These are phyloP conservation scores for Scheffersomyces titani DNA, from an alignment of 1,139 yeast species.

Conservation along the genomic window DNA sequence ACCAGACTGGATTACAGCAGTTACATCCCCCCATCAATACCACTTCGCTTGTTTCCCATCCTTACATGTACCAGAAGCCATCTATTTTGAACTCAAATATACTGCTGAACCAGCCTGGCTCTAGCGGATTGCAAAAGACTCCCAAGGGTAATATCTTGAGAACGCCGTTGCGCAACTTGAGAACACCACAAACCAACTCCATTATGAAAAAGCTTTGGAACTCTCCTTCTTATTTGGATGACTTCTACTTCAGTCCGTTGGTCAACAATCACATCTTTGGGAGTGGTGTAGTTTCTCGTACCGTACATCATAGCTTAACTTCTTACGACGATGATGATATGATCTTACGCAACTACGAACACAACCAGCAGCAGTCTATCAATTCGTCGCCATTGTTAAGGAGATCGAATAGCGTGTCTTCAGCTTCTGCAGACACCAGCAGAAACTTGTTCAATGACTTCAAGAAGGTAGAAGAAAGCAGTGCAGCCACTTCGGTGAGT, in stretches of 20 bases:
- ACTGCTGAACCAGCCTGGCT: conserved; percentile 7
- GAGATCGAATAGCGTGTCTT: conserved; percentile 5
- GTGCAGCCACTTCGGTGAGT: conserved; percentile 4
- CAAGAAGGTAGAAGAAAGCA: conserved; percentile 13
- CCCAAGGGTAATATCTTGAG: conserved; percentile 33
- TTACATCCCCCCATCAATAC: conserved; percentile 14
- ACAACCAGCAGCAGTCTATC: conserved; percentile 19
- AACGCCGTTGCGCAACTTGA: conserved; percentile 42
- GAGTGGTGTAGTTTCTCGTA: neutral
- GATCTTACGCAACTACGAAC: conserved; percentile 46
- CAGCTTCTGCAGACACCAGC: conserved; percentile 12
- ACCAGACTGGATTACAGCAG: conserved; percentile 12
- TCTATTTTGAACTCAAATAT: conserved; percentile 7
- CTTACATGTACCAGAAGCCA: conserved; percentile 2
- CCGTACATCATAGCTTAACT: conserved; percentile 22
- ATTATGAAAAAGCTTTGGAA: conserved; percentile 56
- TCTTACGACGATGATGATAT: conserved; percentile 60
- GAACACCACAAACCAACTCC: conserved; percentile 46
- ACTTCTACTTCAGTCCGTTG: conserved; percentile 63
- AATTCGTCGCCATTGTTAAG: neutral
- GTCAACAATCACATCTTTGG: conserved; percentile 27
- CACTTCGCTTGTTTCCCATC: conserved; percentile 12
- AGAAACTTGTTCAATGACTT: conserved; percentile 23
- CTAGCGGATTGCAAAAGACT: conserved; percentile 15
- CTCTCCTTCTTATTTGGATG: conserved; percentile 67